Conservation (phyloP, 139 green algal genomes). For the Chlorella sp. region DNA sequence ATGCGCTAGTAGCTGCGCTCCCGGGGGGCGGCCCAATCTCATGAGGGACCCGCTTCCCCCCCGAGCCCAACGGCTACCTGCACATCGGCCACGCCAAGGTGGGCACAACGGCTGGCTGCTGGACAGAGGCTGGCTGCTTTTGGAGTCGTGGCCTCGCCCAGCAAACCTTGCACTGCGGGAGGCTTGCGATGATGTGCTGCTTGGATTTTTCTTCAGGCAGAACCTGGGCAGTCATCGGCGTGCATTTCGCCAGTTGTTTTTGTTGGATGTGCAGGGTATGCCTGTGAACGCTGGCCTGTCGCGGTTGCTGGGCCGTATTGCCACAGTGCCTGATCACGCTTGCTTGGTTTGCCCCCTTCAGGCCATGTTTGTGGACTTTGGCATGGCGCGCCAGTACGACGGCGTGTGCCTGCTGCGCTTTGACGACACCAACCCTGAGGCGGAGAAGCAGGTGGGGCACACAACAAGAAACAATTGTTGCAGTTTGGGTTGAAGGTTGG, state of each 20-base stretch:
- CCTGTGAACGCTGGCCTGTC: too few relatives aligned
- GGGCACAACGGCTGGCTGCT: too few relatives aligned
- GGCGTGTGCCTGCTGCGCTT: slow-evolving; percentile 95
- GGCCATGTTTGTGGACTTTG: slow-evolving; percentile 99
- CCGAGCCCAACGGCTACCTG: slow-evolving; percentile 96
- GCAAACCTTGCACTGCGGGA: too few relatives aligned
- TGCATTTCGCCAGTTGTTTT: background rate
- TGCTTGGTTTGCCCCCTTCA: slow-evolving; percentile 6
- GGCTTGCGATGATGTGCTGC: background rate
- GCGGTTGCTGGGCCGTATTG: background rate
- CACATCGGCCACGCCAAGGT: slow-evolving; percentile 98
- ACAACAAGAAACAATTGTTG: too few relatives aligned
- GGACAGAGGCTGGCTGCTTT: too few relatives aligned
- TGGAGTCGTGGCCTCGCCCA: too few relatives aligned
- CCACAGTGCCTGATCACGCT: too few relatives aligned
- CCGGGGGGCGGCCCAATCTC: too few relatives aligned
- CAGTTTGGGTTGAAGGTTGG: too few relatives aligned
- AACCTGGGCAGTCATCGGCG: too few relatives aligned
- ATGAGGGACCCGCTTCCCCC: slow-evolving; percentile 93
- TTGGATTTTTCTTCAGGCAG: too few relatives aligned
- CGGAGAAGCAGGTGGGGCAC: slow-evolving; percentile 86
- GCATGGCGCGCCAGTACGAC: slow-evolving; percentile 85
- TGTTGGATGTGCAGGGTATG: background rate
- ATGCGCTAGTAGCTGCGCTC: too few relatives aligned
- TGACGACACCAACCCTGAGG: slow-evolving; percentile 99